A percentile compares a stretch with the other conserved stretches of the same genome.
Evolutionary conservation across 1,284 basidiomycete species (phyloP).

Genomic region (Leucoagaricus sp.): DNA sequence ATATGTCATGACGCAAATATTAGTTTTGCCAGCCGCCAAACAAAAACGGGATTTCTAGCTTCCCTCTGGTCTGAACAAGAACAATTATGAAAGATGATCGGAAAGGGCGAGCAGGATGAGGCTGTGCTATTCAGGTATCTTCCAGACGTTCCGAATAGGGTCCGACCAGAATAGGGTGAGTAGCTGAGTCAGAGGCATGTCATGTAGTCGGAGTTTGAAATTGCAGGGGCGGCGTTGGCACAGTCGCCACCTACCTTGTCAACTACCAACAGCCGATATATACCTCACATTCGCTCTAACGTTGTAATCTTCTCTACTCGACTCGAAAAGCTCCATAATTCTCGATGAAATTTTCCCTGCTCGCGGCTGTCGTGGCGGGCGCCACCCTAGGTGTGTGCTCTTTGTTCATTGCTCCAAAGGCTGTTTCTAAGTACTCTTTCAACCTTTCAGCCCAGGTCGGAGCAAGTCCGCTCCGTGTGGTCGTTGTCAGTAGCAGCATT

Average conservation of each 20-base stretch:
- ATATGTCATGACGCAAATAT: too few species aligned
- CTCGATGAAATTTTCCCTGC: constrained; percentile 30
- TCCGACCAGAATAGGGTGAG: too few species aligned
- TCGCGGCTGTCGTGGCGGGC: constrained; percentile 31
- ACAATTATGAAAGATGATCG: too few species aligned
- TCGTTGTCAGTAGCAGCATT: constrained; percentile 27
- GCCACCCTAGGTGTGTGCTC: constrained; percentile 36
- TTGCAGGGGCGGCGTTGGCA: background rate
- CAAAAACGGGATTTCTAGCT: too few species aligned
- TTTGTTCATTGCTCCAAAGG: constrained; percentile 1
- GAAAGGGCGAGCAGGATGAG: too few species aligned
- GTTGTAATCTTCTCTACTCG: background rate
- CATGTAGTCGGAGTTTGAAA: constrained; percentile 11
- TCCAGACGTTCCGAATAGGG: background rate
- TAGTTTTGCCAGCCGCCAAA: too few species aligned
- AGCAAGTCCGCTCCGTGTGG: constrained; percentile 32
- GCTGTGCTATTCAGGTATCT: too few species aligned
- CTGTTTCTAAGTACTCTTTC: background rate
- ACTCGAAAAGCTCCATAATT: background rate
- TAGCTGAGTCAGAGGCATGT: constrained; percentile 5
- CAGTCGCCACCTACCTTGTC: background rate
- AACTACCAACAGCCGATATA: background rate
- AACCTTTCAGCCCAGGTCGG: constrained; percentile 26
- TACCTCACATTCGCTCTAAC: constrained; percentile 1
- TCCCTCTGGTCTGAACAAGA: too few species aligned